Percentiles rank a stretch among this genome's conserved stretches.
Conservation (phyloP, 768 basidiomycete genomes). For the Suillus subaureus region DNA sequence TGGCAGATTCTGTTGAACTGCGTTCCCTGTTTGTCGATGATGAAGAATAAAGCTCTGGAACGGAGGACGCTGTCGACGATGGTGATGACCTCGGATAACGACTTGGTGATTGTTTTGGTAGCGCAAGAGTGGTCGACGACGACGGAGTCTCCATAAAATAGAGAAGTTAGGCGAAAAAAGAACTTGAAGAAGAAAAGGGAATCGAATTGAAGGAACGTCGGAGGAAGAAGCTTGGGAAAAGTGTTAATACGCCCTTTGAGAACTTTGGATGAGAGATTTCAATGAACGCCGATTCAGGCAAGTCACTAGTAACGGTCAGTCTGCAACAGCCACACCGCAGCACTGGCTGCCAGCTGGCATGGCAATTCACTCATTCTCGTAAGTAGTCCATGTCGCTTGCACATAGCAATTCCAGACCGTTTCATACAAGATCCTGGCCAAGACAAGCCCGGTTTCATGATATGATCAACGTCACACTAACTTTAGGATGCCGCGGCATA, state of each 20-base stretch:
- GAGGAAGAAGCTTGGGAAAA: constrained; percentile 7
- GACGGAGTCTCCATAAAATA: constrained; percentile 44
- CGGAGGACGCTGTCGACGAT: constrained; percentile 32
- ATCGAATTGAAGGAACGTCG: constrained; percentile 9
- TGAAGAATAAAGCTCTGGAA: constrained; percentile 37
- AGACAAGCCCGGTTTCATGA: neutral
- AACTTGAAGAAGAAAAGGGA: constrained; percentile 6
- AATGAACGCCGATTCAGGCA: constrained; percentile 6
- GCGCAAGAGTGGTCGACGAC: constrained; percentile 38
- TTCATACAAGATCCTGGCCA: neutral
- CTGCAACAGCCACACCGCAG: neutral
- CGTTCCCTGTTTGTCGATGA: constrained; percentile 45
- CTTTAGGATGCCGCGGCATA: neutral
- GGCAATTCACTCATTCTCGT: neutral
- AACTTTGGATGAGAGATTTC: constrained; percentile 2
- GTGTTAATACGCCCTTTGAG: neutral
- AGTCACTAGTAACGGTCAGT: neutral
- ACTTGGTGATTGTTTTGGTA: constrained; percentile 32
- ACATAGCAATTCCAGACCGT: neutral
- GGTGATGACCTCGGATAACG: constrained; percentile 17
- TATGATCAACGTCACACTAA: neutral
- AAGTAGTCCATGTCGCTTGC: neutral
- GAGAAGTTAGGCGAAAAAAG: constrained; percentile 7
- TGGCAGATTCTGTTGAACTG: constrained; percentile 70
- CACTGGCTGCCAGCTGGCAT: constrained; percentile 2